phyloP scores from a whole-genome alignment of 306 rosid species.

The Potentilla sterilis region DNA sequence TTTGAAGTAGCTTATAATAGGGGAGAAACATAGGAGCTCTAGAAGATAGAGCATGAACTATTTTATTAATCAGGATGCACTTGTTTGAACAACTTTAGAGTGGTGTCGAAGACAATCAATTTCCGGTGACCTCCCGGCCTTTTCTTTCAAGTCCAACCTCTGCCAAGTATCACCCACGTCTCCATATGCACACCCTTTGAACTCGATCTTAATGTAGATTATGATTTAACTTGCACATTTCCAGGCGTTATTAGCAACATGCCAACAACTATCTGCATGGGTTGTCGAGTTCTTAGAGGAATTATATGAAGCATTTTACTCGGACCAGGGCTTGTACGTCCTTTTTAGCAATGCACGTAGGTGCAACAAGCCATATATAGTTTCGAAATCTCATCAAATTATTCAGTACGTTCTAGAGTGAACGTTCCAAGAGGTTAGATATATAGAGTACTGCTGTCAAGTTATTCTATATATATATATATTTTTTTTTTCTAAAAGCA shows the following conservation, averaged over 20 bases:
- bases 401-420: background rate
- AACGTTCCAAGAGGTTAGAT: background rate
- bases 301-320: background rate
- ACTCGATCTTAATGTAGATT: slow-evolving; percentile 2
- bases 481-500: too few relatives aligned
- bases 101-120: slow-evolving; percentile 11
- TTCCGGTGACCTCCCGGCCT: background rate
- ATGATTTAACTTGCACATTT: slow-evolving; percentile 10
- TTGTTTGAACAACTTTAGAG: slow-evolving; percentile 35
- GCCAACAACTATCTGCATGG: slow-evolving; percentile 2
- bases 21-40: background rate
- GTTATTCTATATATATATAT: too few relatives aligned
- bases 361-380: background rate
- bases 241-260: background rate
- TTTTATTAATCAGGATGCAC: slow-evolving; percentile 27
- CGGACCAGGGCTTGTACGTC: background rate
- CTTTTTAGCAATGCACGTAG: background rate
- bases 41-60: slow-evolving; percentile 3
- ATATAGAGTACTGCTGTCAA: too few relatives aligned
- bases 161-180: slow-evolving; percentile 1
- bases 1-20: slow-evolving; percentile 31
- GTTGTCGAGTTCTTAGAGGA: background rate
- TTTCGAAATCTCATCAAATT: background rate
- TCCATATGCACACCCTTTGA: background rate
- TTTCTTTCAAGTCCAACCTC: slow-evolving; percentile 8